phyloP scores from a whole-genome alignment of 352 stramenopile species.

The Pythium scleroteichum region DNA sequence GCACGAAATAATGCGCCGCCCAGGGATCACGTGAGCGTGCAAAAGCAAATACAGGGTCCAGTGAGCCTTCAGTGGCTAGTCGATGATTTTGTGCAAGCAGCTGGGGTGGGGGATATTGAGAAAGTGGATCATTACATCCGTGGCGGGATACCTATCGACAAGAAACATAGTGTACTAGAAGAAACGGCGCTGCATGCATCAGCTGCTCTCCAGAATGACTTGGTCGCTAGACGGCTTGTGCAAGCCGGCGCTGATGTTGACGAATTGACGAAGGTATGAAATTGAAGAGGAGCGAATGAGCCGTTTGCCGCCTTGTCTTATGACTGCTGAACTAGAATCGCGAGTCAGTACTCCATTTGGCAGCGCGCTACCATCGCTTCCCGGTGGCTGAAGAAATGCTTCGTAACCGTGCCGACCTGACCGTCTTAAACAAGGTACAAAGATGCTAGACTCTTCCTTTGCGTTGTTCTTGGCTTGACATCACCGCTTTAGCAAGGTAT shows the following conservation, averaged over 20 bases:
- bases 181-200: slow-evolving; percentile 59
- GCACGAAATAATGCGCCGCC: not conserved
- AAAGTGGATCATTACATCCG: slow-evolving; percentile 58
- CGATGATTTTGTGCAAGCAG: slow-evolving; percentile 60
- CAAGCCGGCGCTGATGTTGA: slow-evolving; percentile 50
- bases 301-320: too few species aligned
- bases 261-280: slow-evolving; percentile 31
- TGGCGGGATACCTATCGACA: slow-evolving; percentile 51
- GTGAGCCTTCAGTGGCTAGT: slow-evolving; percentile 54
- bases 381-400: slow-evolving; percentile 42
- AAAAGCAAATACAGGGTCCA: slow-evolving; percentile 51
- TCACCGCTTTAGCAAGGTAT: slow-evolving; percentile 31
- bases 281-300: too few species aligned
- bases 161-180: slow-evolving; percentile 53
- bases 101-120: slow-evolving; percentile 34
- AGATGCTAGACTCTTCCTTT: not conserved
- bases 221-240: slow-evolving; percentile 43
- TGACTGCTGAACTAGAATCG: slow-evolving; percentile 24
- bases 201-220: slow-evolving; percentile 32
- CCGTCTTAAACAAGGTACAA: slow-evolving; percentile 33
- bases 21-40: slow-evolving; percentile 22
- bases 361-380: slow-evolving; percentile 41
- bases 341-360: slow-evolving; percentile 46
- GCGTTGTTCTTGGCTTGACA: not conserved
- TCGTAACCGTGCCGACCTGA: slow-evolving; percentile 36